These are phyloP conservation scores for Sordaria brevicollis DNA, from an alignment of 495 filamentous ascomycete genomes.

Conservation along the genomic window DNA sequence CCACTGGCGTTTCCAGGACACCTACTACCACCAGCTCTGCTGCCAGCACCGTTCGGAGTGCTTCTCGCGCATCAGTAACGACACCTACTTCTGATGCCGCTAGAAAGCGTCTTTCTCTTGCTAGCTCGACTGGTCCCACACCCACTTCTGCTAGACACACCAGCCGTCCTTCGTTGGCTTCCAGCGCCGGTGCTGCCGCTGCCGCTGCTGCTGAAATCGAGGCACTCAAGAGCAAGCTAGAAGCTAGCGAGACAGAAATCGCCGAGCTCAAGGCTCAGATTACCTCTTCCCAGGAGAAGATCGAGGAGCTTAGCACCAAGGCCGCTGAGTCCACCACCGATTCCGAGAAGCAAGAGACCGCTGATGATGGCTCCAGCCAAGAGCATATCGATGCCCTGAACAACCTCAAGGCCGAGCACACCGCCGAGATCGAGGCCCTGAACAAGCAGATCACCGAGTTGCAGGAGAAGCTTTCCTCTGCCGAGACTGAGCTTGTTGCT, in stretches of 20 bases:
- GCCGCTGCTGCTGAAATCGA: conserved; percentile 32
- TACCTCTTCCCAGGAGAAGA: conserved; percentile 31
- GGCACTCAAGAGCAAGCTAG: conserved; percentile 41
- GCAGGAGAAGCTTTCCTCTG: conserved; percentile 31
- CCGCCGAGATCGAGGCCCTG: conserved; percentile 33
- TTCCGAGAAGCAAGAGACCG: conserved; percentile 4
- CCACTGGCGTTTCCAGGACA: conserved; percentile 16
- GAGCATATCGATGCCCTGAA: conserved; percentile 33
- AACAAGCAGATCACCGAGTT: conserved; percentile 30
- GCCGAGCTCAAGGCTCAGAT: conserved; percentile 39
- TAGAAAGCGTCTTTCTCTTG: conserved; percentile 40
- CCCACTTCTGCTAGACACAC: conserved; percentile 20
- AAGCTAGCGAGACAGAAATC: conserved; percentile 35
- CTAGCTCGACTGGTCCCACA: conserved; percentile 13
- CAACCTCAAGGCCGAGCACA: conserved; percentile 35
- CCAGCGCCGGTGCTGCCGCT: conserved; percentile 22
- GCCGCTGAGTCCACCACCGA: conserved; percentile 14
- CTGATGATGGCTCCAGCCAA: conserved; percentile 20
- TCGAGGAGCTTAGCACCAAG: conserved; percentile 31
- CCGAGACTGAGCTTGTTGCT: conserved; percentile 26
- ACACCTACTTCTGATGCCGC: conserved; percentile 28
- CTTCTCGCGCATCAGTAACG: conserved; percentile 21
- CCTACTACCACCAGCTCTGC: conserved; percentile 13
- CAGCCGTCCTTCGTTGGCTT: conserved; percentile 28
- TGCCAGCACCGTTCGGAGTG: conserved; percentile 16